These are phyloP conservation scores for Ceratocystis smalleyi DNA, from an alignment of 2,329 filamentous ascomycete species.

Conservation along the genomic window DNA sequence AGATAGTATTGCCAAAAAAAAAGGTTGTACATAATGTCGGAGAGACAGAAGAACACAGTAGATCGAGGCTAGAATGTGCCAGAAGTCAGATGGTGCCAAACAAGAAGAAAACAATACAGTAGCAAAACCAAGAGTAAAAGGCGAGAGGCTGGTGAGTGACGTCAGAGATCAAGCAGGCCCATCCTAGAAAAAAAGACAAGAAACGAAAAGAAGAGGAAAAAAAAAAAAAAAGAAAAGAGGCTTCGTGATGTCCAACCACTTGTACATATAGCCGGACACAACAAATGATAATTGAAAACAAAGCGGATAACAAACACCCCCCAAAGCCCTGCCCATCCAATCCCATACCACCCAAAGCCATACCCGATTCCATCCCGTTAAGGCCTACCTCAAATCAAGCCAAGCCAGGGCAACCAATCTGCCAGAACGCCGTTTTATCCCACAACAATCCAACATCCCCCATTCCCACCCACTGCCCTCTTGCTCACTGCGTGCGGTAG, in stretches of 20 bases:
- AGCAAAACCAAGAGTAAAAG: not conserved
- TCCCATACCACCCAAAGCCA: not conserved
- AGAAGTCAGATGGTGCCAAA: not conserved
- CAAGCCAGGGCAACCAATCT: not conserved
- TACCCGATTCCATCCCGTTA: not conserved
- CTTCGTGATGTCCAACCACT: not conserved
- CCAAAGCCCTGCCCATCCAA: not conserved
- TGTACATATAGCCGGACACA: constrained; percentile 3
- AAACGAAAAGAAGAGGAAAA: not conserved
- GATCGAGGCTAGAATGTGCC: not conserved
- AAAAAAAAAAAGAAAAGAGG: constrained; percentile 6
- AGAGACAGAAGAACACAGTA: too few relatives aligned
- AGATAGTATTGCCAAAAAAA: too few relatives aligned
- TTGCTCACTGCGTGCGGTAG: constrained; percentile 52
- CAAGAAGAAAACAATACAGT: not conserved
- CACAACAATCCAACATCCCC: not conserved
- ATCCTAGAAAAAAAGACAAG: not conserved
- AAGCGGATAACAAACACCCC: not conserved
- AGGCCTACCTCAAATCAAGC: not conserved
- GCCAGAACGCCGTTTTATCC: constrained; percentile 1
- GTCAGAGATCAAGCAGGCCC: not conserved
- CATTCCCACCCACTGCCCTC: not conserved
- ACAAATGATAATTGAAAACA: not conserved
- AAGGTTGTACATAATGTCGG: too few relatives aligned
- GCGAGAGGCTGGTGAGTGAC: not conserved